A percentile compares a stretch with the other conserved stretches of the same genome.
Evolutionary conservation across 2,329 filamentous ascomycete genomes (phyloP).

Genomic region (Talaromyces sp.): DNA sequence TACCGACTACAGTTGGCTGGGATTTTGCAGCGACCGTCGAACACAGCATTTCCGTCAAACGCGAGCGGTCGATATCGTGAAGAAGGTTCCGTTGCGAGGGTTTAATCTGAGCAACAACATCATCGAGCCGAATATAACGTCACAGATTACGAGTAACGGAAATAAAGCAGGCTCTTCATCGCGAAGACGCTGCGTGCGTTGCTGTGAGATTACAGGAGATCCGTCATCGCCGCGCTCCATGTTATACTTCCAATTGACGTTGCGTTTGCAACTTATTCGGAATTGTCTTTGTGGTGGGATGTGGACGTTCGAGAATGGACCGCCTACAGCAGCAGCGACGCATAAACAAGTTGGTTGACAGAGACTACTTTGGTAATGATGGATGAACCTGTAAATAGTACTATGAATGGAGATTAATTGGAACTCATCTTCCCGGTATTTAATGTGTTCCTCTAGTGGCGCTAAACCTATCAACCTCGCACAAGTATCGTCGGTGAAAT

Average conservation of each 20-base stretch:
- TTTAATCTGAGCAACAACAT: constrained; percentile 21
- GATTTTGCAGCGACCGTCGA: constrained; percentile 59
- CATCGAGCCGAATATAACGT: not conserved
- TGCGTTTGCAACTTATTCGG: constrained; percentile 38
- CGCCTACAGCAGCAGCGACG: constrained; percentile 26
- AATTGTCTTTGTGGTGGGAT: constrained; percentile 44
- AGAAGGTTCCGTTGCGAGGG: constrained; percentile 45
- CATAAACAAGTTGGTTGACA: constrained; percentile 26
- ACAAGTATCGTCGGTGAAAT: not conserved
- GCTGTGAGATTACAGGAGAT: constrained; percentile 66
- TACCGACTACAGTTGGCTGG: constrained; percentile 68
- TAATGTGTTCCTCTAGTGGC: too few relatives aligned
- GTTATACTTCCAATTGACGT: constrained; percentile 38
- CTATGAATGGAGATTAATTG: not conserved
- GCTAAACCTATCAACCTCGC: not conserved
- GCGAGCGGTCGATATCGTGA: constrained; percentile 59
- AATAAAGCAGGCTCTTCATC: constrained; percentile 22
- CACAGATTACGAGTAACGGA: constrained; percentile 1
- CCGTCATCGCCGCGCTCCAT: constrained; percentile 41
- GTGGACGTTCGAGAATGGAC: constrained; percentile 38
- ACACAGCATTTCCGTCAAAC: constrained; percentile 61
- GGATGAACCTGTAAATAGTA: not conserved
- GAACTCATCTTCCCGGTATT: not conserved
- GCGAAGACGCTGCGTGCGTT: constrained; percentile 58
- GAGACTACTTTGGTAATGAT: not conserved